Evolutionary conservation across 805 yeast genomes (phyloP).

Genomic region (Hanseniaspora taiwanica): DNA sequence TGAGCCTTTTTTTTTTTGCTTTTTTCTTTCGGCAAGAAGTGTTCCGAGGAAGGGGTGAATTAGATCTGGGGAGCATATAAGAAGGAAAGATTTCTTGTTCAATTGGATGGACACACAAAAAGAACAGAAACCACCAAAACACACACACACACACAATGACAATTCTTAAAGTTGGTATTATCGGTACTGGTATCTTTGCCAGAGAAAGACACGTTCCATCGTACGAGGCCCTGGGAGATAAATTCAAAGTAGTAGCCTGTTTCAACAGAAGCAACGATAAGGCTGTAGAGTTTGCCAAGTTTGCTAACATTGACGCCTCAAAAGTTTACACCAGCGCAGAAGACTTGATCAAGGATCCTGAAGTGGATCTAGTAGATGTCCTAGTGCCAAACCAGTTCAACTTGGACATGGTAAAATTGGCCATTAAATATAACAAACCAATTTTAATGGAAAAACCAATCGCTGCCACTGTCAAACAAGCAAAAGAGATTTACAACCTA

Average conservation of each 20-base stretch:
- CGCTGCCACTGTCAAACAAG: slow-evolving; percentile 75
- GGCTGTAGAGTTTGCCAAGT: slow-evolving; percentile 65
- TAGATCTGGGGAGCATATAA: neutral
- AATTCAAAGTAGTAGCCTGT: slow-evolving; percentile 51
- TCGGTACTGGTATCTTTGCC: slow-evolving; percentile 87
- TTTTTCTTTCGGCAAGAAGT: neutral
- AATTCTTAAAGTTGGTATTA: slow-evolving; percentile 44
- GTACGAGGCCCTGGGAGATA: slow-evolving; percentile 34
- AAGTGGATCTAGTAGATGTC: slow-evolving; percentile 69
- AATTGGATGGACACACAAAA: too few species aligned
- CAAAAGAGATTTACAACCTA: slow-evolving; percentile 61
- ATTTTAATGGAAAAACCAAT: slow-evolving; percentile 82
- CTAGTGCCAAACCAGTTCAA: slow-evolving; percentile 82
- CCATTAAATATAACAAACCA: slow-evolving; percentile 65
- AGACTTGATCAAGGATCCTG: slow-evolving; percentile 48
- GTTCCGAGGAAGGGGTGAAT: too few species aligned
- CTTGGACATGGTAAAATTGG: slow-evolving; percentile 51
- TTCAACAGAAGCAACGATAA: slow-evolving; percentile 75
- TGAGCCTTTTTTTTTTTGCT: neutral
- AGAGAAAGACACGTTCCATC: slow-evolving; percentile 73
- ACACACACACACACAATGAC: slow-evolving; percentile 13
- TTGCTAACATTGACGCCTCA: slow-evolving; percentile 36
- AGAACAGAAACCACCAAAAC: neutral
- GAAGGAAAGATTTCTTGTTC: too few species aligned
- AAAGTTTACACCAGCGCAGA: slow-evolving; percentile 52